Base-by-base conservation (phyloP, 805 yeast species). In the Zygotorulaspora chibaensis region DNA sequence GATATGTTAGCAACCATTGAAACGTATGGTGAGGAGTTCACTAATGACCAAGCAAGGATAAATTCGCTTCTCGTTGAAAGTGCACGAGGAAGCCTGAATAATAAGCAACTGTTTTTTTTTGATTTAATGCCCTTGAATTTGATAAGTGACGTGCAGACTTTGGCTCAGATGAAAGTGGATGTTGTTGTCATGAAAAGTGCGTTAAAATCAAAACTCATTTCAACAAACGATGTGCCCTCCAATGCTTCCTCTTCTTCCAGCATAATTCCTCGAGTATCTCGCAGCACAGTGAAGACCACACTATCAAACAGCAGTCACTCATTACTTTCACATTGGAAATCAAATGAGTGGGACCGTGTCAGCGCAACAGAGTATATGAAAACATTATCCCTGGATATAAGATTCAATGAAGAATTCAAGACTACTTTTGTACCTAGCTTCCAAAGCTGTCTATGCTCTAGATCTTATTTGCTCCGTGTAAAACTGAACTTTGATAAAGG, bases 371-470 rank as follows among this genome's bases (percentile, higher is more conserved):
- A 31, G 15, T 42, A 41, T 17, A 41, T 40, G 15, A 33, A 27
- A 16, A 26, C 35, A 11, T 8, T 48, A 11, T 40, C 38, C 30
- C 38, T 56, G 1, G 50, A 56, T 38, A 13, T 59, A 12, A 46
- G 46, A 20, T 51, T 38, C 16, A 41, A 37, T 23, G 57, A 58
- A 36, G 70, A 72, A 66, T 47, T 53, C 1, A 65, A 67, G 43
- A 62, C 72, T n/a, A 70, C 70, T 2, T 59, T 75, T 36, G 56
- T 71, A n/a, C 80, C 80, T 2, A 64, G 69, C 33, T 75, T 72
- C 52, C 77, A 74, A 44, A 68, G 65, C 43, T 75, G 80, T 55
- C 61, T 75, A 45, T 68, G 73, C 13, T 76, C 77, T 2, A 58
- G 79, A 43, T 53, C 71, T 2, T 74, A 75, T 51, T 68, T 73